phyloP scores from a whole-genome alignment of 2,329 filamentous ascomycete species.

The Ophiocordyceps sinensis region DNA sequence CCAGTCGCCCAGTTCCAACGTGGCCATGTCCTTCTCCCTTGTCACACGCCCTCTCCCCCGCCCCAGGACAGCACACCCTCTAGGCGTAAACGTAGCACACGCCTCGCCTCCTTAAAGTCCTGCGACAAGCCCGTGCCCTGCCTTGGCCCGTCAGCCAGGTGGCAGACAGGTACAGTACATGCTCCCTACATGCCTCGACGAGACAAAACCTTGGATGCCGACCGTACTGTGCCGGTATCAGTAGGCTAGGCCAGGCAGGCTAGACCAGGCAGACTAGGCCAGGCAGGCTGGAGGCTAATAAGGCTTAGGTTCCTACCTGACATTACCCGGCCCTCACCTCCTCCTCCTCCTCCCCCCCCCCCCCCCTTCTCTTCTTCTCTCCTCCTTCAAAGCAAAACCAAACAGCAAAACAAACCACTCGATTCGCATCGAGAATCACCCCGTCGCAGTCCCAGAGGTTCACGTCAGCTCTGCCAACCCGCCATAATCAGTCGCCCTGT shows the following conservation, averaged over 20 bases:
- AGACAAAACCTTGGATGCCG: background rate
- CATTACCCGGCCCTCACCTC: constrained; percentile 6
- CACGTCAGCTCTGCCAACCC: constrained; percentile 33
- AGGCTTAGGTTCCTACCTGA: no score
- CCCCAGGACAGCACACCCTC: background rate
- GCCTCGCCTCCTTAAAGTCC: background rate
- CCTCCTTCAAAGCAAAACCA: constrained; percentile 32
- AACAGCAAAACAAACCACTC: constrained; percentile 32
- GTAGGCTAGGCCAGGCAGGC: background rate
- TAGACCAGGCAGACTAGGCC: no score
- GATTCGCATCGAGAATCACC: constrained; percentile 37
- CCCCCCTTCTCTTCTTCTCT: constrained; percentile 12
- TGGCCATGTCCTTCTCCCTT: background rate
- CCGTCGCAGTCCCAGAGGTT: constrained; percentile 46
- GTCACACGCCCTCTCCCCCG: background rate
- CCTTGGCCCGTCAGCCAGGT: background rate
- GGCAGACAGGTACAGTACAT: background rate
- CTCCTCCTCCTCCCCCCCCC: background rate
- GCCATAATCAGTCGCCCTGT: constrained; percentile 12
- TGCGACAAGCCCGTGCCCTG: background rate
- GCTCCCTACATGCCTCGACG: background rate
- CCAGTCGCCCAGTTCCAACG: background rate
- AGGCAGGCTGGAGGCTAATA: no score
- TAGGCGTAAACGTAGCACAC: background rate
- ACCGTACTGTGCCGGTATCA: background rate